Conservation (phyloP, 371 early-diverging fungal species). For the Lichtheimia ornata region DNA sequence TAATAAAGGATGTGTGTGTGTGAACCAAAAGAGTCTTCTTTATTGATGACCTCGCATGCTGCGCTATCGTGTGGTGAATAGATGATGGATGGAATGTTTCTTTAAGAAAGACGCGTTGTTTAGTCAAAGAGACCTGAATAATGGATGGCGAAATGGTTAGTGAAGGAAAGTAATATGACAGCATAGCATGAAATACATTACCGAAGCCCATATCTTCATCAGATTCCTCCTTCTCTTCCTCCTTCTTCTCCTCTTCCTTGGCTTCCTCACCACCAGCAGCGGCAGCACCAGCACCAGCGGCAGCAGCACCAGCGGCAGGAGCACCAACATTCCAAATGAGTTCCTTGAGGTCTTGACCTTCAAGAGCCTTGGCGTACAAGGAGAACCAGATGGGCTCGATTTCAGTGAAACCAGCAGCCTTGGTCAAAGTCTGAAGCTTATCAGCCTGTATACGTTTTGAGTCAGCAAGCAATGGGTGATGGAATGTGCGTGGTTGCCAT, state of each 20-base stretch:
- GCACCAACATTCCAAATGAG: slow-evolving; percentile 92
- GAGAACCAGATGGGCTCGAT: slow-evolving; percentile 95
- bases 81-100: background rate
- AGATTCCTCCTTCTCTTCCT: slow-evolving; percentile 85
- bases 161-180: background rate
- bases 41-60: too few relatives aligned
- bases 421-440: slow-evolving; percentile 89
- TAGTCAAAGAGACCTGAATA: slow-evolving; percentile 82
- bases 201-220: slow-evolving; percentile 95
- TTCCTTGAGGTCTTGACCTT: slow-evolving; percentile 89
- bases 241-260: slow-evolving; percentile 64
- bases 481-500: background rate
- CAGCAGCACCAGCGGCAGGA: slow-evolving; percentile 72
- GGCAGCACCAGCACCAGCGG: slow-evolving; percentile 51
- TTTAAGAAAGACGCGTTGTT: slow-evolving; percentile 34
- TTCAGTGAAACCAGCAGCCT: slow-evolving; percentile 85
- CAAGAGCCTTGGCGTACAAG: slow-evolving; percentile 98
- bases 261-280: slow-evolving; percentile 60
- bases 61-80: background rate
- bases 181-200: slow-evolving; percentile 24
- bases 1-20: too few relatives aligned
- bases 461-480: background rate
- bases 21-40: too few relatives aligned
- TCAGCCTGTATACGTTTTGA: slow-evolving; percentile 72
- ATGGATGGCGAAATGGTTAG: background rate